Evolutionary conservation across 2,329 filamentous ascomycete species (phyloP).

Genomic region (Myriosclerotinia duriaeana): DNA sequence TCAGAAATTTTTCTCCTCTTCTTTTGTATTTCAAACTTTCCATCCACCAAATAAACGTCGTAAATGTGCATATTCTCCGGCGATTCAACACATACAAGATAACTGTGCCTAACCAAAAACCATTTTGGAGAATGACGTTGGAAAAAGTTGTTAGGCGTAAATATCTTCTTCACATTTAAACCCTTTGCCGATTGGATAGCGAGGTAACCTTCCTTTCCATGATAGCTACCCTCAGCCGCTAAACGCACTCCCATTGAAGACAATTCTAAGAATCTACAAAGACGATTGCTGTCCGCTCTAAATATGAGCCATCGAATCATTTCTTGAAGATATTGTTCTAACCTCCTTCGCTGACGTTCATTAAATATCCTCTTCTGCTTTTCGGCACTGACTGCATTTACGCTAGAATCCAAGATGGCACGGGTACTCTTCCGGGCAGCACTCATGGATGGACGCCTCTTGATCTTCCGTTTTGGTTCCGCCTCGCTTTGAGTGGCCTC

Average conservation of each 20-base stretch:
- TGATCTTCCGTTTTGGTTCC: constrained; percentile 53
- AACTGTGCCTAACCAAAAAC: constrained; percentile 97
- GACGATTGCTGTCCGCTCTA: constrained; percentile 86
- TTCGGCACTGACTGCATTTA: constrained; percentile 47
- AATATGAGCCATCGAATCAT: constrained; percentile 98
- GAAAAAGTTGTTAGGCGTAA: constrained; percentile 76
- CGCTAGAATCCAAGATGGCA: constrained; percentile 30
- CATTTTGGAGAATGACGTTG: constrained; percentile 87
- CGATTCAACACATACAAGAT: constrained; percentile 96
- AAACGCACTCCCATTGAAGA: constrained; percentile 91
- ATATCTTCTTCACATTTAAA: constrained; percentile 77
- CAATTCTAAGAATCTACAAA: constrained; percentile 94
- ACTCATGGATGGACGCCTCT: constrained; percentile 51
- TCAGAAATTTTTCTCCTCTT: constrained; percentile 61
- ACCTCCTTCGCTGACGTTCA: constrained; percentile 77
- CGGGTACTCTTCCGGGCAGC: constrained; percentile 53
- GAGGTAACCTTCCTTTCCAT: constrained; percentile 94
- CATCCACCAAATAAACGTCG: constrained; percentile 95
- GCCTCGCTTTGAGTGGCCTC: constrained; percentile 70
- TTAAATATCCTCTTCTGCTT: constrained; percentile 55
- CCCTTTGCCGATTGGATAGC: constrained; percentile 91
- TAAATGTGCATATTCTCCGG: constrained; percentile 99
- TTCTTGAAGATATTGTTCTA: constrained; percentile 88
- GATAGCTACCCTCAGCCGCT: constrained; percentile 92
- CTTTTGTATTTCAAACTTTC: constrained; percentile 78